Evolutionary conservation across 306 rosid genomes (phyloP), one percentile per base, ranked within the genome.

Genomic region (Arachis stenosperma): DNA sequence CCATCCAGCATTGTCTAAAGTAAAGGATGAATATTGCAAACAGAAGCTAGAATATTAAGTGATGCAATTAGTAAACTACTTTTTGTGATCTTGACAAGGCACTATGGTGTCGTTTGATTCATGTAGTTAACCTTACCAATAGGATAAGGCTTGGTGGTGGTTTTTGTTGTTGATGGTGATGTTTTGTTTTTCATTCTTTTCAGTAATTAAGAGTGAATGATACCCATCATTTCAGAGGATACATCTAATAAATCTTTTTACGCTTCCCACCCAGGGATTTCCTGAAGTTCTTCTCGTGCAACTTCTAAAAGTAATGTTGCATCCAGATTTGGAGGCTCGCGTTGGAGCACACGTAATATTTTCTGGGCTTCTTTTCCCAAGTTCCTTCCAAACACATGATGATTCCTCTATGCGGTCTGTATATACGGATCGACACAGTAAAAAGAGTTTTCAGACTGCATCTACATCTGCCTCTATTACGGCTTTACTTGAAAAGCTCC

Each of bases 301-400:
- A 82, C 92, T 95, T 61, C 78, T 88, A 74, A 89, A 87, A 85
- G 96, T 83, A 70, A 95, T 91, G 99, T 78, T 88, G 84, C 96
- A 95, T 81, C 81, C 88, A 8, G 96, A 95, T 76, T 74, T 72
- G 15, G 98, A 95, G 66, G 91, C 90, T 46, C 91, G 98, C 74
- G 74, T 91, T 52, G 99, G 96, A 74, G 98, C 97, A 61, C 99
- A 95, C 81, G 98, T 87, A 61, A 84, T 91, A 82, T 91, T 95
- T 79, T 95, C 93, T 56, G 75, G 84, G 64, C 96, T 95, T 81
- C 88, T 91, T 67, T 74, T 86, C 75, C 97, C 97, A 36, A 83
- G 82, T 81, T 90, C 89, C 77, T 81, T 69, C 81, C 83, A 77
- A 37, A 83, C 87, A 8, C 86, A 78, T 36, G 96, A 84, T 71